Evolutionary conservation across 208 protist species (phyloP), one percentile per base, ranked within the genome.

Genomic region (Zelonia costaricensis): DNA sequence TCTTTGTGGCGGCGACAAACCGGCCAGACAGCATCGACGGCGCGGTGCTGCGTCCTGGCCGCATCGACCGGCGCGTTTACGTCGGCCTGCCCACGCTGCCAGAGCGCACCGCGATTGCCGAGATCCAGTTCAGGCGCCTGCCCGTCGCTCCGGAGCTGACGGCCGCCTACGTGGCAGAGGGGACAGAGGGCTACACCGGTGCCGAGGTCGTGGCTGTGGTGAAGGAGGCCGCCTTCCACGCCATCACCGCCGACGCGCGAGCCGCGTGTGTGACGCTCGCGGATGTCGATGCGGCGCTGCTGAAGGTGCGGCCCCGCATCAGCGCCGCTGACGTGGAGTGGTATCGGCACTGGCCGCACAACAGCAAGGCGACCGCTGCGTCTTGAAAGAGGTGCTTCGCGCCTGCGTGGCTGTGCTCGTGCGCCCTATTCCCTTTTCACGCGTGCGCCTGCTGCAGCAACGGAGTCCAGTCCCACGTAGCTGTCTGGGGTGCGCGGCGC

Each of bases 1-100:
- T 98, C 8, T 81, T 98, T 46, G 84, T 98, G 55, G 95, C 94
- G 18, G 81, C 97, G 46, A 98, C 95, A 2, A 98, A 98, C 62
- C 78, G 88, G 30, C 83, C 90, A 0, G 89, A 98, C 60, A 69
- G 87, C 27, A 83, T 98, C 38, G 96, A 98, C 67, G 72, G 64
- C 18, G 96, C 96, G 8, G 82, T 98, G 31, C 80, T 98, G 18
- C 77, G 95, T 6, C 94, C 96, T 18, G 96, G 96, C 5, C 78
- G 96, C 25, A 92, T 98, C 59, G 94, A 97, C 43, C 64, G 76
- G 82, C 77, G 97, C 38, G 63, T 99, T 15, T 97, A 99, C 65
- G 85, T 99, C 0, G 76, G 76, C 5, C 79, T 96, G 22, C 98
- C 98, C 5, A 77, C 91, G 36, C 18, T 44, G 1, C 49, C 45